phyloP scores from a whole-genome alignment of 768 basidiomycete species.

The Pholiota molesta region DNA sequence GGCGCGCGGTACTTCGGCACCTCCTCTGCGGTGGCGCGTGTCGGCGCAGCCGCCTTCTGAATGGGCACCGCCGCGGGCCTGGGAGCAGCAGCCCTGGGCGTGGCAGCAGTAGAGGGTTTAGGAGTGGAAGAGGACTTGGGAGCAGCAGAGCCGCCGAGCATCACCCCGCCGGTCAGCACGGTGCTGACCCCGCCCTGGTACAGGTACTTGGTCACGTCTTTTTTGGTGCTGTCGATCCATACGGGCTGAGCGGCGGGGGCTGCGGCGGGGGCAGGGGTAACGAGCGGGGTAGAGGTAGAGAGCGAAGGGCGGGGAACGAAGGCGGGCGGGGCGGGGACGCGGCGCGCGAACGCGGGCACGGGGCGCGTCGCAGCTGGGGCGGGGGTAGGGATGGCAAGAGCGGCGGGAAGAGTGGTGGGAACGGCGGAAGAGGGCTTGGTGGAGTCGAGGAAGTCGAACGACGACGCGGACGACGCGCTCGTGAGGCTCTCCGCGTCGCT shows the following conservation, averaged over 20 bases:
- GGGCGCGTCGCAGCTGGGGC: neutral
- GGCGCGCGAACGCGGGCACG: conserved; percentile 19
- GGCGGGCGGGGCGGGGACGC: neutral
- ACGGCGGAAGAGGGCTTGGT: no score
- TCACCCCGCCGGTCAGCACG: conserved; percentile 47
- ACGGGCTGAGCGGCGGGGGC: neutral
- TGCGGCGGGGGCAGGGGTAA: neutral
- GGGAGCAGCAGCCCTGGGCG: neutral
- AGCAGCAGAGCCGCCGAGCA: conserved; percentile 33
- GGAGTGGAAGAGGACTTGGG: conserved; percentile 10
- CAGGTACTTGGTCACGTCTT: conserved; percentile 36
- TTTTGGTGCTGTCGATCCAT: conserved; percentile 30
- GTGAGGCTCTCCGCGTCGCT: conserved; percentile 30
- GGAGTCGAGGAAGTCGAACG: conserved; percentile 24
- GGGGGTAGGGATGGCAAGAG: conserved; percentile 8
- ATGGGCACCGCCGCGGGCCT: no score
- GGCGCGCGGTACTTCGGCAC: neutral
- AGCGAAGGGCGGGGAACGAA: no score
- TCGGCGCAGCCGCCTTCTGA: no score
- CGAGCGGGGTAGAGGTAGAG: neutral
- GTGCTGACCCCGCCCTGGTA: conserved; percentile 47
- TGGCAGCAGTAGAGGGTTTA: neutral
- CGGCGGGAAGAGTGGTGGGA: conserved; percentile 1
- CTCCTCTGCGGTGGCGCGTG: no score
- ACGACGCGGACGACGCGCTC: conserved; percentile 34